phyloP scores from a whole-genome alignment of 2,329 filamentous ascomycete species.

The Aplosporella prunicola region DNA sequence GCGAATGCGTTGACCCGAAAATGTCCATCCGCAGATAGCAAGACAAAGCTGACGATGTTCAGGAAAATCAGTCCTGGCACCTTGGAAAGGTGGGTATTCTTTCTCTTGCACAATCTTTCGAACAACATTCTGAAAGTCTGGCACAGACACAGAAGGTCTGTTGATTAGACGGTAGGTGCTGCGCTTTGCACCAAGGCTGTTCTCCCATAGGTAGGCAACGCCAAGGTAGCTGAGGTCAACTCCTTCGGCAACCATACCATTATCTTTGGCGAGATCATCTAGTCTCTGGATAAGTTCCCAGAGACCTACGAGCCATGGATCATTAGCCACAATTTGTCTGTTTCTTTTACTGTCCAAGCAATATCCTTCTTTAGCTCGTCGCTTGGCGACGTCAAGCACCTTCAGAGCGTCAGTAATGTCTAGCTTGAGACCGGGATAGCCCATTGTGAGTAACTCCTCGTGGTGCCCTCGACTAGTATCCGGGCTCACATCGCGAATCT shows the following conservation, averaged over 20 bases:
- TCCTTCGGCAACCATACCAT: slow-evolving; percentile 59
- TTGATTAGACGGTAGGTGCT: slow-evolving; percentile 23
- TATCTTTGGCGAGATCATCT: slow-evolving; percentile 53
- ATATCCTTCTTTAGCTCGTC: slow-evolving; percentile 49
- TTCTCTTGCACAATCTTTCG: slow-evolving; percentile 54
- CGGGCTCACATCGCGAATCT: slow-evolving; percentile 19
- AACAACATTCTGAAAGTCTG: slow-evolving; percentile 47
- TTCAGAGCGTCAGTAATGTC: slow-evolving; percentile 25
- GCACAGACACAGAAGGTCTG: slow-evolving; percentile 38
- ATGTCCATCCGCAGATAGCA: slow-evolving; percentile 63
- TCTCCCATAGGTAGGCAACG: slow-evolving; percentile 62
- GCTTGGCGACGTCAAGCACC: slow-evolving; percentile 33
- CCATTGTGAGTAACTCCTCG: slow-evolving; percentile 27
- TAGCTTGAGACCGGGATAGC: slow-evolving; percentile 26
- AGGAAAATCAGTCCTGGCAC: slow-evolving; percentile 53
- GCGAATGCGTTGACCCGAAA: slow-evolving; percentile 43
- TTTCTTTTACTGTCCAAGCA: slow-evolving; percentile 54
- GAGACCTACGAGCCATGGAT: slow-evolving; percentile 66
- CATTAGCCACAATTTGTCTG: slow-evolving; percentile 56
- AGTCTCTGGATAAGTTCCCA: slow-evolving; percentile 67
- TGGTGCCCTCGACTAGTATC: slow-evolving; percentile 27
- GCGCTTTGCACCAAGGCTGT: slow-evolving; percentile 48
- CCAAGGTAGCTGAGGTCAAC: slow-evolving; percentile 70
- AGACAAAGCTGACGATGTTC: slow-evolving; percentile 67
- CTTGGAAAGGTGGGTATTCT: slow-evolving; percentile 53